Evolutionary conservation across 1,284 basidiomycete genomes (phyloP).

Genomic region (Cerrena zonata): DNA sequence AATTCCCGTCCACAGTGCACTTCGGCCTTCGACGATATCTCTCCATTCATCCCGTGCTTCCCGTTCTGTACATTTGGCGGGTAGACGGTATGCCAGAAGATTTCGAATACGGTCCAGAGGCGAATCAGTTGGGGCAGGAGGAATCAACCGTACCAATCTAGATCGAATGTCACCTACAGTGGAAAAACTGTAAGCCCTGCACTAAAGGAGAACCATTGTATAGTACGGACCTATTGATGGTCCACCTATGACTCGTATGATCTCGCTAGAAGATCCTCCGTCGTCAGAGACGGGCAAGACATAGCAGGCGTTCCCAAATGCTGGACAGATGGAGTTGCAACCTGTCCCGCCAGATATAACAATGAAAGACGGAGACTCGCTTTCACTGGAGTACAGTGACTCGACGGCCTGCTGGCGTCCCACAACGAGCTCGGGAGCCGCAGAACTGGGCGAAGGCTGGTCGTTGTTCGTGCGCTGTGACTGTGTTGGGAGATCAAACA

Average conservation of each 20-base stretch:
- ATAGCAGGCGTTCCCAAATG: slow-evolving; percentile 67
- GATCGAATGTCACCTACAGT: slow-evolving; percentile 73
- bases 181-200: neutral
- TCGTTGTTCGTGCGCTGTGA: slow-evolving; percentile 4
- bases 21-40: slow-evolving; percentile 87
- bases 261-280: slow-evolving; percentile 80
- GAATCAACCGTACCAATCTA: slow-evolving; percentile 76
- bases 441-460: slow-evolving; percentile 3
- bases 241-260: slow-evolving; percentile 77
- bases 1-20: slow-evolving; percentile 81
- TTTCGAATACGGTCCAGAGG: slow-evolving; percentile 66
- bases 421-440: neutral
- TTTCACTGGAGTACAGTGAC: neutral
- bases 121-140: slow-evolving; percentile 49
- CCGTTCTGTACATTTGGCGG: slow-evolving; percentile 58
- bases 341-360: slow-evolving; percentile 81
- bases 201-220: neutral
- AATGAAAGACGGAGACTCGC: slow-evolving; percentile 39
- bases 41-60: slow-evolving; percentile 87
- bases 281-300: slow-evolving; percentile 82
- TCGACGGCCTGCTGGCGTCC: neutral
- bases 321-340: slow-evolving; percentile 73
- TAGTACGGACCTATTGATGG: slow-evolving; percentile 64
- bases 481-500: slow-evolving; percentile 65
- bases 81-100: slow-evolving; percentile 78